Base-by-base conservation (phyloP, 371 early-diverging fungal species). In the Dinochytrium kinnereticum region DNA sequence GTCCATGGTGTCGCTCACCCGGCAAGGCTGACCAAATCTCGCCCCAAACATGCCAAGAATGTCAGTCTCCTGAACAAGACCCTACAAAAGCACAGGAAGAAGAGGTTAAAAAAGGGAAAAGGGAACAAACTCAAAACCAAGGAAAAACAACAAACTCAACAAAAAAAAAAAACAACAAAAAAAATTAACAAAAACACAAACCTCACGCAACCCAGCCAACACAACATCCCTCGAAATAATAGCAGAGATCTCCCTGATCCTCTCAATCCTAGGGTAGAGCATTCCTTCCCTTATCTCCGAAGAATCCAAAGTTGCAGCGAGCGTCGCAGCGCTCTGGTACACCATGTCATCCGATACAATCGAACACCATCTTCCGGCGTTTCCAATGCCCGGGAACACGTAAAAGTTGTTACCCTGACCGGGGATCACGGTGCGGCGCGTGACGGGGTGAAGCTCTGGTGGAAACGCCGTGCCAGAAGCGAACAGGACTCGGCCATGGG, bases 391-490 rank as follows among this genome's bases (percentile, higher is more conserved):
- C 59, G 97, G 97, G 90, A 84, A 86, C 34, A 83, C 76, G 75
- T 79, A 83, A 93, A 94, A 94, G 85, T 96, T 96, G 86, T 95
- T 95, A 64, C 95, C 96, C 86, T 96, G 96, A 24, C 93, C 95
- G 17, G 95, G 93, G 66, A 87, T 78, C 28, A 80, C 79, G 21
- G 85, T 70, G 50, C 85, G 77, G 17, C 85, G 81, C 28, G 91
- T 88, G 24, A 79, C 78, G 19, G 91, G 88, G 24, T 89, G 80
- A 1, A 78, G 85, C 77, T 90, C 92, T 28, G 85, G 75, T 36
- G 97, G 97, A 86, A 96, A 96, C 7, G 93, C 95, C 1, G 97
- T 96, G 59, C 97, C 97, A 2, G 94, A 94, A 26, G 95, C 95
- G 86, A 96, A 95, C 59, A 96, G 87, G 10, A 93, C 95, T 59